phyloP scores from a whole-genome alignment of 169 alveolate species.

The Cryptosporidium baileyi region DNA sequence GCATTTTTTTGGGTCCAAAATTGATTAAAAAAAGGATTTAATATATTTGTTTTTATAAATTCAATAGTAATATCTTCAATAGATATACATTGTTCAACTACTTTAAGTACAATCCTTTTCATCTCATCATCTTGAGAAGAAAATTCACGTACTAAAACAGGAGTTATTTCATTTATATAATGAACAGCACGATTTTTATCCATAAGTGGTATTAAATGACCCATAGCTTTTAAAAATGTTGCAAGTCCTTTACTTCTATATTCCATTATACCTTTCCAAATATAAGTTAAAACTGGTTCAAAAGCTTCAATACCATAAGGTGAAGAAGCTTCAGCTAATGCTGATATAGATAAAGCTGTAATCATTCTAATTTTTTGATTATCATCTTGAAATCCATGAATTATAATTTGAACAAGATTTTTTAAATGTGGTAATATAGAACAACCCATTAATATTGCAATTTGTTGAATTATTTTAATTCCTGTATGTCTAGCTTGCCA shows the following conservation, averaged over 20 bases:
- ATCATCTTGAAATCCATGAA: slow-evolving; percentile 96
- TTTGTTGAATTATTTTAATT: slow-evolving; percentile 96
- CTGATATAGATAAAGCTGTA: slow-evolving; percentile 98
- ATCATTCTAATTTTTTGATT: slow-evolving; percentile 94
- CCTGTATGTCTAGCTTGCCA: slow-evolving; percentile 99
- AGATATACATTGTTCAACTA: slow-evolving; percentile 96
- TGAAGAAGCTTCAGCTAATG: slow-evolving; percentile 99
- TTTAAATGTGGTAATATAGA: slow-evolving; percentile 98
- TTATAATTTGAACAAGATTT: slow-evolving; percentile 95
- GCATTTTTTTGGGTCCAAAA: slow-evolving; percentile 94
- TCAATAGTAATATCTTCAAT: slow-evolving; percentile 97
- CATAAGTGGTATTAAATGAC: slow-evolving; percentile 97
- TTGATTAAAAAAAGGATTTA: slow-evolving; percentile 94
- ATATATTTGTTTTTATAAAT: slow-evolving; percentile 92
- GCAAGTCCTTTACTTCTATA: slow-evolving; percentile 97
- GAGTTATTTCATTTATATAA: slow-evolving; percentile 96
- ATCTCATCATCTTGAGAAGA: slow-evolving; percentile 98
- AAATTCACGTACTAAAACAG: slow-evolving; percentile 95
- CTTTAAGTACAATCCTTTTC: slow-evolving; percentile 95
- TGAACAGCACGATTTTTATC: slow-evolving; percentile 97
- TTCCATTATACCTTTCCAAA: slow-evolving; percentile 98
- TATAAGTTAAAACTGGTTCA: slow-evolving; percentile 94
- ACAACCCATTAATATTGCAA: slow-evolving; percentile 97
- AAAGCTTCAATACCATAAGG: slow-evolving; percentile 99
- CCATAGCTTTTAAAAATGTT: slow-evolving; percentile 98